Percentiles rank a stretch among this genome's conserved stretches.
Evolutionary conservation across 2,329 filamentous ascomycete species (phyloP).

Genomic region (Aspergillus nomiae): DNA sequence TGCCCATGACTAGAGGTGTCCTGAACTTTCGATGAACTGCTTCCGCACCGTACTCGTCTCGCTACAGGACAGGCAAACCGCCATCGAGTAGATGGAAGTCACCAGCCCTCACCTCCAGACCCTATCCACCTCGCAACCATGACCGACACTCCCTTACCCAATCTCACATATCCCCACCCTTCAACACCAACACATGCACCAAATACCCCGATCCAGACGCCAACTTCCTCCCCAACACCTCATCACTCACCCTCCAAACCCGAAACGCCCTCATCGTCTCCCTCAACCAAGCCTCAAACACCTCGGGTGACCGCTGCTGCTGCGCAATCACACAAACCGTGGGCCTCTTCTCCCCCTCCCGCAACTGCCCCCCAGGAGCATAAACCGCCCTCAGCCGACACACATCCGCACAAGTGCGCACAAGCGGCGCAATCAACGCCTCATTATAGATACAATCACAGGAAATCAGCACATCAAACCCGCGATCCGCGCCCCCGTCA

Average conservation of each 20-base stretch:
- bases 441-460: constrained; percentile 98
- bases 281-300: constrained; percentile 79
- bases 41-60: neutral
- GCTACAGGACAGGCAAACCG: neutral
- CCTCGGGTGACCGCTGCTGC: constrained; percentile 80
- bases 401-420: constrained; percentile 76
- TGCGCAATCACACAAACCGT: constrained; percentile 83
- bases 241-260: constrained; percentile 75
- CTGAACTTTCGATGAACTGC: neutral
- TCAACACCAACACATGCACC: constrained; percentile 74
- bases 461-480: constrained; percentile 75
- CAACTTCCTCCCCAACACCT: constrained; percentile 61
- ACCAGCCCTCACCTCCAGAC: neutral
- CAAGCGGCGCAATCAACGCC: constrained; percentile 75
- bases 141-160: neutral
- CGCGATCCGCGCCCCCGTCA: constrained; percentile 29
- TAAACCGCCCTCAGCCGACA: constrained; percentile 60
- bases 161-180: constrained; percentile 14
- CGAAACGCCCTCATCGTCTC: constrained; percentile 68
- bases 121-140: neutral
- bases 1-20: neutral
- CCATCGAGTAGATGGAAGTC: neutral
- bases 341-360: constrained; percentile 31
- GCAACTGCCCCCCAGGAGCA: neutral
- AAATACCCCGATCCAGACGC: constrained; percentile 72